A percentile compares a stretch with the other conserved stretches of the same genome.
Evolutionary conservation across 441 rosid species (phyloP).

Genomic region (Breynia disticha): DNA sequence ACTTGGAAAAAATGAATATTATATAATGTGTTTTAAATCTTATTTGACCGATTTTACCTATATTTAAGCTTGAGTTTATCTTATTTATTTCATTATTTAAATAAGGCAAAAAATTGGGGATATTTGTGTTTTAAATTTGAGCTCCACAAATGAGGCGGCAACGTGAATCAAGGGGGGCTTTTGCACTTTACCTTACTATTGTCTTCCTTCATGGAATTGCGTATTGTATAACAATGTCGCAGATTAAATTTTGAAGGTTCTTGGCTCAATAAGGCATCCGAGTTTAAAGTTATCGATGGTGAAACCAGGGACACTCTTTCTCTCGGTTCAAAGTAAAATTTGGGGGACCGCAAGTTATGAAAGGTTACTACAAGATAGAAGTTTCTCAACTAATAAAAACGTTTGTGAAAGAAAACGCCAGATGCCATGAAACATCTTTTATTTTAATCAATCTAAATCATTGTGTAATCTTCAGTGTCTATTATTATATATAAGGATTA

Average conservation of each 20-base stretch:
- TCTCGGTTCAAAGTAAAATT: conserved; percentile 76
- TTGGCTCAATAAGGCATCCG: conserved; percentile 94
- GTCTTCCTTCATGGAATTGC: conserved; percentile 13
- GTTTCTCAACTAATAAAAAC: not conserved
- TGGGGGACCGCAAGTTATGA: conserved; percentile 91
- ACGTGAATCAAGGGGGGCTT: no score
- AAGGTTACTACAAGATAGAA: conserved; percentile 89
- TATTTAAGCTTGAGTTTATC: no score
- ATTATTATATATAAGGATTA: no score
- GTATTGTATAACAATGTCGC: conserved; percentile 15
- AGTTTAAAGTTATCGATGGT: conserved; percentile 61
- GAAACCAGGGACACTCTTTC: conserved; percentile 59
- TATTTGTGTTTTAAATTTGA: no score
- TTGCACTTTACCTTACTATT: conserved; percentile 1
- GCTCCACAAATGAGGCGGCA: no score
- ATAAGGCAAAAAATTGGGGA: no score
- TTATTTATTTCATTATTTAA: no score
- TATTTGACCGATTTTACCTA: no score
- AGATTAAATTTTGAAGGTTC: conserved; percentile 53
- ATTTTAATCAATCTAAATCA: not conserved
- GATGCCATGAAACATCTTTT: not conserved
- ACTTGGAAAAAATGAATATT: no score
- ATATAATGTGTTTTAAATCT: no score
- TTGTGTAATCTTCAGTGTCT: no score
- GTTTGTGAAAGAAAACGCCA: not conserved